Conservation (phyloP, 1,284 basidiomycete species). For the Heterobasidion irregulare region DNA sequence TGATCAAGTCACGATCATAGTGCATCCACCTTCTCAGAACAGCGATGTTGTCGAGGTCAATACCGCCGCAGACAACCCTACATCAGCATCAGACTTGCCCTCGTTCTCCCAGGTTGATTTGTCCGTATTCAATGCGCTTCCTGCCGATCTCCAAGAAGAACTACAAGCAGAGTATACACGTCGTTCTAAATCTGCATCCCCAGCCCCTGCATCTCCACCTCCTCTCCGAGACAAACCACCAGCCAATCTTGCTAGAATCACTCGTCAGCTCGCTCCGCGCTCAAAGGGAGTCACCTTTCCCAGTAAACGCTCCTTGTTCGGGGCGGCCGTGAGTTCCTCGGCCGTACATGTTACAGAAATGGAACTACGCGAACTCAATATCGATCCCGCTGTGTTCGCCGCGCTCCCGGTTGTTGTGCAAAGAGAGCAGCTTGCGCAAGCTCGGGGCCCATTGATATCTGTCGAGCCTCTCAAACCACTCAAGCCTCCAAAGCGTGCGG, state of each 20-base stretch:
- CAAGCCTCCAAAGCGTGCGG: constrained; percentile 48
- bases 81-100: constrained; percentile 36
- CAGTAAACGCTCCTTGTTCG: constrained; percentile 31
- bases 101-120: constrained; percentile 71
- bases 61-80: neutral
- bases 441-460: constrained; percentile 24
- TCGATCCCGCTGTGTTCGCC: constrained; percentile 66
- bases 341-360: constrained; percentile 23
- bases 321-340: constrained; percentile 15
- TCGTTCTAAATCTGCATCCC: constrained; percentile 40
- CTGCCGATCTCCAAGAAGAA: constrained; percentile 62
- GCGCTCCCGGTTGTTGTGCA: constrained; percentile 60
- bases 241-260: constrained; percentile 45
- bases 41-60: constrained; percentile 7
- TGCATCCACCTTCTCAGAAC: constrained; percentile 29
- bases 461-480: constrained; percentile 8
- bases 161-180: constrained; percentile 59
- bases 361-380: constrained; percentile 53
- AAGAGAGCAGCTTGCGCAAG: constrained; percentile 60
- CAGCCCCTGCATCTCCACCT: constrained; percentile 3
- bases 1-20: constrained; percentile 17
- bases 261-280: constrained; percentile 52
- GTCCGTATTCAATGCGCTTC: constrained; percentile 65
- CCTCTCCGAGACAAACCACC: constrained; percentile 17
- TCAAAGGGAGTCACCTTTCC: constrained; percentile 24